phyloP scores from a whole-genome alignment of 108 stramenopile species.

The Conticribra guillardii region DNA sequence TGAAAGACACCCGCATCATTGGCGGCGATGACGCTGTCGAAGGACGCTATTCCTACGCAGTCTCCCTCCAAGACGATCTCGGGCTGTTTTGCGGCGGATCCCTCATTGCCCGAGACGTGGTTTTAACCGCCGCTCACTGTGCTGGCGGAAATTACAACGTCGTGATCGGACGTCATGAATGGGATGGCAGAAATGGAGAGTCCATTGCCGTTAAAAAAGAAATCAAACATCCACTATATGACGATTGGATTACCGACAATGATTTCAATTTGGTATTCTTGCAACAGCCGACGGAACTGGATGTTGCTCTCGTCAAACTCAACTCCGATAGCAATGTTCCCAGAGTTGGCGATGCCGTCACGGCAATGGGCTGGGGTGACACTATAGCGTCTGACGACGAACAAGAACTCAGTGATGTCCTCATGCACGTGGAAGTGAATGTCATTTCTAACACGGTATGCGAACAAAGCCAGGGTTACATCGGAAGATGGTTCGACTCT shows the following conservation, averaged over 20 bases:
- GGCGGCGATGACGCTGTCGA: too few relatives aligned
- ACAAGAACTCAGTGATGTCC: background rate
- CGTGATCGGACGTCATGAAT: constrained; percentile 15
- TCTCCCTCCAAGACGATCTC: constrained; percentile 19
- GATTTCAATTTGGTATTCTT: constrained; percentile 30
- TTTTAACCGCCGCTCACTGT: constrained; percentile 32
- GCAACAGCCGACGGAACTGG: background rate
- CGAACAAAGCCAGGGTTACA: background rate
- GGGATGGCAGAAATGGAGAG: constrained; percentile 6
- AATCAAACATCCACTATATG: constrained; percentile 9
- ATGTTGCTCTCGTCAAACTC: constrained; percentile 3
- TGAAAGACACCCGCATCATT: too few relatives aligned
- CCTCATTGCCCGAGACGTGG: constrained; percentile 18
- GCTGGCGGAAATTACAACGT: constrained; percentile 10
- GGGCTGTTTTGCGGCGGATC: constrained; percentile 32
- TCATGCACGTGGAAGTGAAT: too few relatives aligned
- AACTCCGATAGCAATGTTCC: background rate
- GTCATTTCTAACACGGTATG: background rate
- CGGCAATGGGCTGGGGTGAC: constrained; percentile 33
- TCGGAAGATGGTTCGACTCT: background rate
- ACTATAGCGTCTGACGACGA: background rate
- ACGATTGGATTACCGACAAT: constrained; percentile 10
- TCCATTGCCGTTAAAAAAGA: constrained; percentile 1
- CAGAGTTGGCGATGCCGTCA: background rate
- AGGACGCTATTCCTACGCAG: constrained; percentile 15